Evolutionary conservation across 1,284 basidiomycete genomes (phyloP), one percentile per base, ranked within the genome.

Genomic region (Bjerkandera adusta): DNA sequence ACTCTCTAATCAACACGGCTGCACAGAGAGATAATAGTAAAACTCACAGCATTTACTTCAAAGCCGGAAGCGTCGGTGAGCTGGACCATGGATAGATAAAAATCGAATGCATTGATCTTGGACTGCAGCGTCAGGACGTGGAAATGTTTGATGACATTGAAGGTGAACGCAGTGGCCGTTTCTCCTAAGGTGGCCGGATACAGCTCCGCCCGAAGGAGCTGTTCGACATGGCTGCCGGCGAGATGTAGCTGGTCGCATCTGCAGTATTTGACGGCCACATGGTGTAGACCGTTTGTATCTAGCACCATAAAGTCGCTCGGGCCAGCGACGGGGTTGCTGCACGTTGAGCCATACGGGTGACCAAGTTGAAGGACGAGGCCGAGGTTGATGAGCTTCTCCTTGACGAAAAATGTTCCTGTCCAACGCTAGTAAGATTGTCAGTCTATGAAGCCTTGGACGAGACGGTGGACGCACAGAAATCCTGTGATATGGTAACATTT

Each of bases 381-480:
- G n/a, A n/a, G n/a, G n/a, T n/a, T n/a, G n/a, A n/a, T n/a, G n/a
- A n/a, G n/a, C n/a, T n/a, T n/a, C n/a, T n/a, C n/a, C n/a, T n/a
- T n/a, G n/a, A n/a, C n/a, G n/a, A n/a, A n/a, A n/a, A n/a, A n/a
- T n/a, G n/a, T n/a, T n/a, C n/a, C n/a, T n/a, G n/a, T n/a, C n/a
- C n/a, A n/a, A n/a, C n/a, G n/a, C n/a, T n/a, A 6, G 5, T 6
- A 13, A 34, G 18, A 34, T 5, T 16, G 13, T 6, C 13, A 16
- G n/a, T 34, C 32, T n/a, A n/a, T n/a, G n/a, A n/a, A n/a, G n/a
- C n/a, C n/a, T n/a, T n/a, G n/a, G n/a, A n/a, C n/a, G n/a, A n/a
- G n/a, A n/a, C n/a, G n/a, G n/a, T n/a, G n/a, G n/a, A 36, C 49
- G n/a, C 41, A 56, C 54, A 38, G 35, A 11, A 6, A 56, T 26